Percentiles rank a stretch among this genome's conserved stretches.
These are phyloP conservation scores for Ogataea hybrid DNA, from an alignment of 1,139 yeast genomes.

Conservation along the genomic window DNA sequence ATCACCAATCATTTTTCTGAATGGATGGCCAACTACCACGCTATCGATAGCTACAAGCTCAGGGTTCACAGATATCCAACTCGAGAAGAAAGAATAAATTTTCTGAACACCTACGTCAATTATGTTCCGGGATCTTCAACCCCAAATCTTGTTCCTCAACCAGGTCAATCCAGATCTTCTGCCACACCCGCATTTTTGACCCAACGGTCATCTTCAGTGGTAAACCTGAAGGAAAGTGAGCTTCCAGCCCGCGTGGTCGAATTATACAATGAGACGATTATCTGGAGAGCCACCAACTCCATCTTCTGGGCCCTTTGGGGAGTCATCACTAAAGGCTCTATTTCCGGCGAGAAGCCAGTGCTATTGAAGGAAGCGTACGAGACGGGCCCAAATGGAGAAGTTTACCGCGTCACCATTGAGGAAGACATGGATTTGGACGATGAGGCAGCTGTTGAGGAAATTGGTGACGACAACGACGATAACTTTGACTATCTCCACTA, in stretches of 20 bases:
- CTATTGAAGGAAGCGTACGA: slow-evolving; percentile 26
- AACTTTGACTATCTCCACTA: slow-evolving; percentile 78
- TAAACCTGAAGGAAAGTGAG: slow-evolving; percentile 25
- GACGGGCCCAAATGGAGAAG: slow-evolving; percentile 46
- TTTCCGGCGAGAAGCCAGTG: slow-evolving; percentile 13
- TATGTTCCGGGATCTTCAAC: slow-evolving; percentile 35
- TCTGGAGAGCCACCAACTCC: slow-evolving; percentile 82
- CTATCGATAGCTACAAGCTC: slow-evolving; percentile 58
- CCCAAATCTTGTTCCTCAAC: slow-evolving; percentile 18
- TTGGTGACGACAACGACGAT: slow-evolving; percentile 55
- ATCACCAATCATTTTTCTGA: slow-evolving; percentile 87
- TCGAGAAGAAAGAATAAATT: slow-evolving; percentile 63
- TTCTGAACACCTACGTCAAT: slow-evolving; percentile 71
- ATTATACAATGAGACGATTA: slow-evolving; percentile 60
- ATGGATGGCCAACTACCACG: slow-evolving; percentile 95
- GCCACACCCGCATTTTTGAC: slow-evolving; percentile 8
- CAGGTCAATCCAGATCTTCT: slow-evolving; percentile 19
- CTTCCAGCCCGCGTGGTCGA: slow-evolving; percentile 41
- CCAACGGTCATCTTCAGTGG: slow-evolving; percentile 23
- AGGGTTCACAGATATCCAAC: slow-evolving; percentile 61
- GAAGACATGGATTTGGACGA: slow-evolving; percentile 17
- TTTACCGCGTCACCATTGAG: slow-evolving; percentile 32
- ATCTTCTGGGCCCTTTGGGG: slow-evolving; percentile 94
- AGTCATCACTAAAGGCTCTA: slow-evolving; percentile 43
- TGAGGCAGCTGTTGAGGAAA: slow-evolving; percentile 34